Evolutionary conservation across 108 stramenopile genomes (phyloP).

Genomic region (Cylindrotheca closterium): DNA sequence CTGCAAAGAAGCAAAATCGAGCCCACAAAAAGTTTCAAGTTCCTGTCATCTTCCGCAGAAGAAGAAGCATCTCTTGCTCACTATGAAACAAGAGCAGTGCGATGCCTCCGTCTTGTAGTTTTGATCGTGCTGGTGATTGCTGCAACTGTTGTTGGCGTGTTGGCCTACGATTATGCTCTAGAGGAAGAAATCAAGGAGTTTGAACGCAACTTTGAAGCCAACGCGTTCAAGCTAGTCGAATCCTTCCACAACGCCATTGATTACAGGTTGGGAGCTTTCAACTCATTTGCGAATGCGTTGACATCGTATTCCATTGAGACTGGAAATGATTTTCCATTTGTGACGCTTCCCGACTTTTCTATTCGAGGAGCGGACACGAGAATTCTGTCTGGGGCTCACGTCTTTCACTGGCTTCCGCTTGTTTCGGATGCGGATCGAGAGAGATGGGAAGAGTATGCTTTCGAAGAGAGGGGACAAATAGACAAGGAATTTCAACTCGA

Average conservation of each 20-base stretch:
- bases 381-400: neutral
- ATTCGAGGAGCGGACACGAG: conserved; percentile 5
- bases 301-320: conserved; percentile 1
- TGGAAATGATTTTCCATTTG: conserved; percentile 5
- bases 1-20: too few relatives aligned
- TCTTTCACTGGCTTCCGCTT: conserved; percentile 10
- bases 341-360: conserved; percentile 13
- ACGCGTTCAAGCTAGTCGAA: neutral
- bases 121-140: neutral
- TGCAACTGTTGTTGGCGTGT: neutral
- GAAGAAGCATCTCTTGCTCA: neutral
- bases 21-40: too few relatives aligned
- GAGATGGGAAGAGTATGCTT: conserved; percentile 20
- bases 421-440: conserved; percentile 15
- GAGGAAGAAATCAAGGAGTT: neutral
- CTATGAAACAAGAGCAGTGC: neutral
- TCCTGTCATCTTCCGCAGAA: neutral
- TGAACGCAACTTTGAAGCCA: neutral
- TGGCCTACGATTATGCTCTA: neutral
- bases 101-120: neutral
- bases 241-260: neutral
- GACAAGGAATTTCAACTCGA: conserved; percentile 9
- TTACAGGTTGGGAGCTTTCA: neutral
- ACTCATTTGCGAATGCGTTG: neutral
- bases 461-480: conserved; percentile 5